Evolutionary conservation across 140 eudicot genomes (phyloP).

Genomic region (Cichorium intybus): DNA sequence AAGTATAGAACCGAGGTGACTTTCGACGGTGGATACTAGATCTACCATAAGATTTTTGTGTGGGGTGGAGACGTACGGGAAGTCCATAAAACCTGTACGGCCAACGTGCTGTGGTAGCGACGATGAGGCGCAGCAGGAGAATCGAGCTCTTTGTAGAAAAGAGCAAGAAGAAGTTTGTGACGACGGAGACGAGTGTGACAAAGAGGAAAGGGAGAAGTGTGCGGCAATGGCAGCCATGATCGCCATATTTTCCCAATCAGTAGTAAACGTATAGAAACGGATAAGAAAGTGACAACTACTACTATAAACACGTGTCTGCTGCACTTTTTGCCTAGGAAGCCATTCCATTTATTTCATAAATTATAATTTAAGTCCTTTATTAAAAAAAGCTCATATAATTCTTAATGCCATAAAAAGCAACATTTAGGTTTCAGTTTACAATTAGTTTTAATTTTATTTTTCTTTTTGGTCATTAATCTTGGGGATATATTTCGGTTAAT

Average conservation of each 20-base stretch:
- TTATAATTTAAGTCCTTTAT: no score
- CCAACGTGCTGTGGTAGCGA: slow-evolving; percentile 18
- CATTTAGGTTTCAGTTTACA: no score
- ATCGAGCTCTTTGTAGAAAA: background rate
- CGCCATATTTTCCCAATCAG: background rate
- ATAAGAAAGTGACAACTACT: background rate
- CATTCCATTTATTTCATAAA: no score
- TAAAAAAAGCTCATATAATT: no score
- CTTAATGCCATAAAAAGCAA: no score
- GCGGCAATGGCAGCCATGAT: slow-evolving; percentile 12
- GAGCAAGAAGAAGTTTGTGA: background rate
- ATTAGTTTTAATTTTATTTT: no score
- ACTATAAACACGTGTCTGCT: slow-evolving; percentile 6
- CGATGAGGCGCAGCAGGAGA: slow-evolving; percentile 26
- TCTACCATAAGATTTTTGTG: slow-evolving; percentile 72
- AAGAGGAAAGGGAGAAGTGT: background rate
- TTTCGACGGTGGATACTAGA: slow-evolving; percentile 57
- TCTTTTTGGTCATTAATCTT: no score
- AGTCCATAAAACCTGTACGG: slow-evolving; percentile 42
- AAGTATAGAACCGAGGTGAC: slow-evolving; percentile 46
- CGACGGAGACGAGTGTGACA: background rate
- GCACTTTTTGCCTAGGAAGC: background rate
- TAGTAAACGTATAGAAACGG: background rate
- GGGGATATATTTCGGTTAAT: no score
- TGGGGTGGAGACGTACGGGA: slow-evolving; percentile 59